Conservation (phyloP, 768 basidiomycete genomes). For the Gymnopilus dilepis region DNA sequence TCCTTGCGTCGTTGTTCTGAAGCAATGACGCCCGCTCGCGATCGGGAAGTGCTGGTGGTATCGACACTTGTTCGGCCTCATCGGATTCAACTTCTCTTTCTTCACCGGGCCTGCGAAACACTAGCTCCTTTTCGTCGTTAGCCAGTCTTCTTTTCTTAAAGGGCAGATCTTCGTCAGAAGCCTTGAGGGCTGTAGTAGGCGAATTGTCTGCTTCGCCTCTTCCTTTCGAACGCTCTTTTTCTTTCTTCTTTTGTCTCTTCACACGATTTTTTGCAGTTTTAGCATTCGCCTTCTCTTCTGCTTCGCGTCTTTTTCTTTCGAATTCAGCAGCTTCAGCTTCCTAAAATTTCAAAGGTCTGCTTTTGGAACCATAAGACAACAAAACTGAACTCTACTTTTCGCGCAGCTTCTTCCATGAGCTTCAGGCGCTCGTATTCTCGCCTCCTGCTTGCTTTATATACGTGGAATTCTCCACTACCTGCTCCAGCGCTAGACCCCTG, state of each 20-base stretch:
- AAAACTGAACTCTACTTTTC: conserved; percentile 82
- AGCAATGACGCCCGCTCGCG: background rate
- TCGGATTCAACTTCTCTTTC: conserved; percentile 42
- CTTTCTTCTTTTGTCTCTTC: conserved; percentile 93
- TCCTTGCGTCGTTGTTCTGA: conserved; percentile 9
- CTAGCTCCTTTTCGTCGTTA: conserved; percentile 69
- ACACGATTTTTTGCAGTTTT: conserved; percentile 97
- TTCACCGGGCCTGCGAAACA: conserved; percentile 51
- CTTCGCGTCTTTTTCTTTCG: conserved; percentile 70
- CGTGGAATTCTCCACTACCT: conserved; percentile 97
- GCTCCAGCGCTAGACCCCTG: conserved; percentile 98
- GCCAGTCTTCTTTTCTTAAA: conserved; percentile 84
- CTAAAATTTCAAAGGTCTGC: conserved; percentile 42
- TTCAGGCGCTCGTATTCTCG: conserved; percentile 96
- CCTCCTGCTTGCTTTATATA: conserved; percentile 93
- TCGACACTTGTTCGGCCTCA: conserved; percentile 23
- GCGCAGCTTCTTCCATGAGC: conserved; percentile 82
- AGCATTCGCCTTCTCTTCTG: conserved; percentile 74
- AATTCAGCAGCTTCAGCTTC: conserved; percentile 77
- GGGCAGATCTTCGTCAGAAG: conserved; percentile 41
- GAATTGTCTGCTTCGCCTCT: conserved; percentile 38
- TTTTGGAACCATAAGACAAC: conserved; percentile 8
- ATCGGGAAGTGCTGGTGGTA: background rate
- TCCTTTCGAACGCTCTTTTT: conserved; percentile 69
- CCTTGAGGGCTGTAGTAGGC: conserved; percentile 16